Evolutionary conservation across 2,329 filamentous ascomycete species (phyloP).

Genomic region (Cadophora malorum): DNA sequence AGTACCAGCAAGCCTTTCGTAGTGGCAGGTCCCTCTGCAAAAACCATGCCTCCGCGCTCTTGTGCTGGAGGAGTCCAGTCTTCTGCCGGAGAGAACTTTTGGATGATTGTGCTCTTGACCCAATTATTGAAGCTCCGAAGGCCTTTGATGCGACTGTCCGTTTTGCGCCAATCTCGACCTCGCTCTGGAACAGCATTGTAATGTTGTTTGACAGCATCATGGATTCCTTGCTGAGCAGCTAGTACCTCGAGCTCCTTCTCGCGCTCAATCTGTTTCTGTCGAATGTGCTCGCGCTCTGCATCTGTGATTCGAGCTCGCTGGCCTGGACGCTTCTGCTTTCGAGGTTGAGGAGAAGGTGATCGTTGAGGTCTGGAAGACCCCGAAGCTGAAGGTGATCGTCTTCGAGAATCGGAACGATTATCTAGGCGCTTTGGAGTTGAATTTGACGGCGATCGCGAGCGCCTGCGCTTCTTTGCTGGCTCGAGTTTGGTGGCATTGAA

Average conservation of each 20-base stretch:
- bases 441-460: conserved; percentile 47
- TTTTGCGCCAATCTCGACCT: conserved; percentile 92
- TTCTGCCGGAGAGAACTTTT: conserved; percentile 89
- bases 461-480: conserved; percentile 50
- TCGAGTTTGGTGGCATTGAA: conserved; percentile 52
- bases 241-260: conserved; percentile 55
- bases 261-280: conserved; percentile 61
- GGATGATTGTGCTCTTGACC: conserved; percentile 97
- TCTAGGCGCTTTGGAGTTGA: conserved; percentile 40
- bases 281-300: conserved; percentile 70
- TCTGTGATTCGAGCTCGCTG: conserved; percentile 71
- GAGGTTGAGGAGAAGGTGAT: conserved; percentile 49
- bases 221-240: conserved; percentile 60
- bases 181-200: conserved; percentile 96
- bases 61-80: conserved; percentile 69
- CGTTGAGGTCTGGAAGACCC: conserved; percentile 35
- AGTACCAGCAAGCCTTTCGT: conserved; percentile 75
- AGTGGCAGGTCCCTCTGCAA: conserved; percentile 42
- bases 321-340: conserved; percentile 74
- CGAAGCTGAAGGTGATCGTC: conserved; percentile 40
- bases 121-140: conserved; percentile 97
- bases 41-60: conserved; percentile 52
- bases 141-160: conserved; percentile 93
- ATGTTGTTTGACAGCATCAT: conserved; percentile 89
- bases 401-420: conserved; percentile 34